Conservation (phyloP, 2,329 filamentous ascomycete species). For the Incumbomyces delicatus region DNA sequence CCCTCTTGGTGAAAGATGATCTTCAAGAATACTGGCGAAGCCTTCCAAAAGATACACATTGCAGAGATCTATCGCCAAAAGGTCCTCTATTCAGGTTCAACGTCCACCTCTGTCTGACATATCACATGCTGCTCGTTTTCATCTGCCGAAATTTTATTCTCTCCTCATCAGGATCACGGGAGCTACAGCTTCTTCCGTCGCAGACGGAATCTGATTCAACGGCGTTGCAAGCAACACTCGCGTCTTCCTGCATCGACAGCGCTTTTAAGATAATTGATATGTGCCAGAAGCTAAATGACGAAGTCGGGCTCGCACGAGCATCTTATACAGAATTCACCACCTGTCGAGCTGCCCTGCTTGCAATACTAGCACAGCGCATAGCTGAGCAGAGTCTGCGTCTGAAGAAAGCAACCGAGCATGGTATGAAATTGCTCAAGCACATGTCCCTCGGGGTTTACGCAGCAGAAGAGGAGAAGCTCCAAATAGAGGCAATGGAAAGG, state of each 20-base stretch:
- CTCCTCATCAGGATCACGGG: background rate
- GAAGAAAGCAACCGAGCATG: conserved; percentile 1
- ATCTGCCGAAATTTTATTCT: conserved; percentile 41
- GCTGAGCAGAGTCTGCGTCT: background rate
- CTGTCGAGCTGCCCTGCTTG: conserved; percentile 27
- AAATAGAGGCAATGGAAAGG: conserved; percentile 1
- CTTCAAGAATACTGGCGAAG: background rate
- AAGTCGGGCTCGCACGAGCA: conserved; percentile 24
- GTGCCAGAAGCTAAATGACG: conserved; percentile 20
- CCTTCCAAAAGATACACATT: background rate
- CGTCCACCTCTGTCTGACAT: conserved; percentile 31
- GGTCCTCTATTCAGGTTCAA: conserved; percentile 10
- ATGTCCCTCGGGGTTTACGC: conserved; percentile 3
- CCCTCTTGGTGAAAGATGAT: background rate
- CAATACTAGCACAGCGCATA: conserved; percentile 27
- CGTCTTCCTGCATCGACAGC: conserved; percentile 22
- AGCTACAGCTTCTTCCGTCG: too few relatives aligned
- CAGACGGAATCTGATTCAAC: background rate
- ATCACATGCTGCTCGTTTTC: conserved; percentile 41
- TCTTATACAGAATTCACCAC: conserved; percentile 30
- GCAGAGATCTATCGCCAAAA: conserved; percentile 12
- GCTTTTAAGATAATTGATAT: conserved; percentile 23
- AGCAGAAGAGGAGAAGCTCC: background rate
- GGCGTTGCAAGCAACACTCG: conserved; percentile 13
- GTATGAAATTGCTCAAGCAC: conserved; percentile 3